A percentile compares a stretch with the other conserved stretches of the same genome.
phyloP scores from a whole-genome alignment of 2,329 filamentous ascomycete species.

The Epichloe glyceriae region DNA sequence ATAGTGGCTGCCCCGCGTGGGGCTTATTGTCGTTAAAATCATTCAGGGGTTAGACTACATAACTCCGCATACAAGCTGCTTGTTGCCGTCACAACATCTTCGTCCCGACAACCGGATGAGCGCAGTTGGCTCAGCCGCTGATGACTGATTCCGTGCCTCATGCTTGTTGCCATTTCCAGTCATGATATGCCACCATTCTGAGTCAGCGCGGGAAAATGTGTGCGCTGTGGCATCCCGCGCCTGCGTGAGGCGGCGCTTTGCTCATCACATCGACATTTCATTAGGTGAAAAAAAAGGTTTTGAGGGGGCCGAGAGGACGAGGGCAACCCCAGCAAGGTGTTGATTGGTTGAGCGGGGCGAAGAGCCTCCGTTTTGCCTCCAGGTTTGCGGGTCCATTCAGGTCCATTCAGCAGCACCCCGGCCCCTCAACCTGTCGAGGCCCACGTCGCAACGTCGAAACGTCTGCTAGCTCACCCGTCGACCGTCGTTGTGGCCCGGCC shows the following conservation, averaged over 20 bases:
- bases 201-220: background rate
- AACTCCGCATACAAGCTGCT: background rate
- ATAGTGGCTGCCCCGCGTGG: too few species aligned
- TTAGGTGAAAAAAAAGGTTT: background rate
- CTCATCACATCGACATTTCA: too few species aligned
- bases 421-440: background rate
- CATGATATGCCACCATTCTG: background rate
- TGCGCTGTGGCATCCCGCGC: background rate
- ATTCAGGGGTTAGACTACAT: too few species aligned
- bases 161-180: background rate
- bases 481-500: conserved; percentile 1
- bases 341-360: too few species aligned
- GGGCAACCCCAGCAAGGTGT: background rate
- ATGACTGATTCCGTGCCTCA: too few species aligned
- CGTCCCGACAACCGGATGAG: too few species aligned
- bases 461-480: conserved; percentile 2
- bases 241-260: too few species aligned
- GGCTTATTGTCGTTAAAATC: too few species aligned
- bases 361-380: too few species aligned
- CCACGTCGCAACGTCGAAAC: background rate
- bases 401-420: background rate
- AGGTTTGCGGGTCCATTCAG: too few species aligned
- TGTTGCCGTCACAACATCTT: background rate
- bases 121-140: too few species aligned
- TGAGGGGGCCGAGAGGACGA: background rate